These are phyloP conservation scores for Podaxis pistillaris DNA, from an alignment of 768 basidiomycete genomes.

Conservation along the genomic window DNA sequence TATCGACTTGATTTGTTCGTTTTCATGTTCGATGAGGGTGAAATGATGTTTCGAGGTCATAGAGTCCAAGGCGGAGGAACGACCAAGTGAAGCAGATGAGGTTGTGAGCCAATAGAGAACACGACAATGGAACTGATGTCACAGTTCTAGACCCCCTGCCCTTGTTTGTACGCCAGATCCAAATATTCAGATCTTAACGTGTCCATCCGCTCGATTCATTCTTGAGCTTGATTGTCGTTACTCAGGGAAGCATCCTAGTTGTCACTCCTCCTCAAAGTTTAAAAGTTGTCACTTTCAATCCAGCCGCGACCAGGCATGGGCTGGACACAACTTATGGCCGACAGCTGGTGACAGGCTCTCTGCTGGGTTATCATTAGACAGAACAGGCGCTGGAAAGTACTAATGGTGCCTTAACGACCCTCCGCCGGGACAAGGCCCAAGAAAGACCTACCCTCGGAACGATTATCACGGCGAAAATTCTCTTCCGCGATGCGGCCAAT, in stretches of 20 bases:
- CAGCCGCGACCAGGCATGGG: not conserved
- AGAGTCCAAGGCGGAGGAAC: not conserved
- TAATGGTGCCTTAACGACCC: too few relatives aligned
- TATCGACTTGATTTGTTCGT: slow-evolving; percentile 30
- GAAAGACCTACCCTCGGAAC: too few relatives aligned
- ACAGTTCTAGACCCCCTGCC: too few relatives aligned
- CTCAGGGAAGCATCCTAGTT: too few relatives aligned
- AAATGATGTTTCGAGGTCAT: slow-evolving; percentile 11
- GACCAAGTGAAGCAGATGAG: not conserved
- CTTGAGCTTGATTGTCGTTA: too few relatives aligned
- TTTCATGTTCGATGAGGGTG: slow-evolving; percentile 4
- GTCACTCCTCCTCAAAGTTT: not conserved
- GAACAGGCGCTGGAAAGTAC: too few relatives aligned
- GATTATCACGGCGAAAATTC: too few relatives aligned
- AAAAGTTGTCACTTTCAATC: not conserved
- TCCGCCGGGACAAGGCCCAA: too few relatives aligned
- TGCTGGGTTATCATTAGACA: not conserved
- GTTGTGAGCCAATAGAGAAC: not conserved
- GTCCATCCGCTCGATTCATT: too few relatives aligned
- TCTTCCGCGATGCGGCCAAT: too few relatives aligned
- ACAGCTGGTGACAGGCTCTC: not conserved
- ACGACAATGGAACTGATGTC: not conserved
- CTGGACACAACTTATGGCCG: not conserved
- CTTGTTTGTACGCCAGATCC: too few relatives aligned
- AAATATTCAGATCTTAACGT: too few relatives aligned